Evolutionary conservation across 2,329 filamentous ascomycete species (phyloP).

Genomic region (Fusarium albidum): DNA sequence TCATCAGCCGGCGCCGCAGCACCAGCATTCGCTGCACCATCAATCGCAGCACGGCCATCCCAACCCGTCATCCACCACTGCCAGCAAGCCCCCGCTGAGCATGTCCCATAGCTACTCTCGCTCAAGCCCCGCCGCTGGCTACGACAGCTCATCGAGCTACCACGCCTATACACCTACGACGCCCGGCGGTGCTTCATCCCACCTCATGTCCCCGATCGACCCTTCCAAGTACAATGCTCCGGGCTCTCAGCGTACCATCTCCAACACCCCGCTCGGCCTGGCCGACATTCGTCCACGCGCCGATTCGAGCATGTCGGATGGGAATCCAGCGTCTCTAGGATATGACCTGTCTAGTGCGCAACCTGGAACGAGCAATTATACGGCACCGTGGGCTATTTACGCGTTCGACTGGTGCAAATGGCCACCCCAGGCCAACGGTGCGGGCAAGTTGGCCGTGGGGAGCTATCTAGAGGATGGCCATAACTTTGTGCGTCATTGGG

Average conservation of each 20-base stretch:
- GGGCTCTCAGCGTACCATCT: conserved; percentile 68
- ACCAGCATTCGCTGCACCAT: conserved; percentile 45
- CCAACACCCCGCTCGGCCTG: conserved; percentile 88
- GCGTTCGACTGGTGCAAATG: conserved; percentile 99
- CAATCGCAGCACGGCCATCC: conserved; percentile 59
- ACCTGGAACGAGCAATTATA: conserved; percentile 86
- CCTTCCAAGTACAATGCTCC: conserved; percentile 62
- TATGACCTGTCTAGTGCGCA: conserved; percentile 73
- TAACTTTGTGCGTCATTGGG: conserved; percentile 75
- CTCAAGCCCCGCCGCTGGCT: conserved; percentile 77
- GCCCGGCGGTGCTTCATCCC: conserved; percentile 65
- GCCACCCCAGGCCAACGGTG: conserved; percentile 80
- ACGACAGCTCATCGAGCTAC: conserved; percentile 62
- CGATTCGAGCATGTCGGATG: conserved; percentile 81
- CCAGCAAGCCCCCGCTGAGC: conserved; percentile 72
- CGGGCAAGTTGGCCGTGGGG: conserved; percentile 91
- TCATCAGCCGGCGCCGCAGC: conserved; percentile 49
- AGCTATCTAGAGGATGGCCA: conserved; percentile 98
- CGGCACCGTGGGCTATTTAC: conserved; percentile 94
- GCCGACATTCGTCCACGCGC: conserved; percentile 90
- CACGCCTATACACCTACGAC: conserved; percentile 70
- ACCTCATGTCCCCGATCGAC: conserved; percentile 70
- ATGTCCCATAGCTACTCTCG: conserved; percentile 80
- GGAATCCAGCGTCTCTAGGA: conserved; percentile 66
- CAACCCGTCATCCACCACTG: conserved; percentile 48